Evolutionary conservation across 192 early-diverging fungal species (phyloP), one percentile per base, ranked within the genome.

Genomic region (Backusella circina): DNA sequence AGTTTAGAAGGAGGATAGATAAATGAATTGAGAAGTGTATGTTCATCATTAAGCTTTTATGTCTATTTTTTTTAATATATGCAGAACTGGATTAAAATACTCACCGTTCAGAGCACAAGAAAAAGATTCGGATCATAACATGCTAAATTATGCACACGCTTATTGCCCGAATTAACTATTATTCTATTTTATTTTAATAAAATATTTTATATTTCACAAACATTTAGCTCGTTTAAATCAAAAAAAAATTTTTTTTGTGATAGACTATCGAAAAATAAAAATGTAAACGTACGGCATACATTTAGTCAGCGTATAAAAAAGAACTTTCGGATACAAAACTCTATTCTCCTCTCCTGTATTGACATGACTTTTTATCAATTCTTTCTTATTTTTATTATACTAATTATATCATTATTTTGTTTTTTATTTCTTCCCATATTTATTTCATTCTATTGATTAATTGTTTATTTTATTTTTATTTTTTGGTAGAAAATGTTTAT

Each of bases 41-140:
- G 51, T 57, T 57, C 5, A 57, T 23, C 21, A 57, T 57, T 57
- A 57, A 57, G 51, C 51, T 57, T 57, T 47, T 57, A 21, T 51
- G 50, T 51, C n/a, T 51, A 51, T 61, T 67, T 35, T 54, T 57
- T 65, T 31, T 82, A 71, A 16, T 61, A 64, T 65, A 38, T 35
- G 15, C 71, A 92, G 94, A 6, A 94, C 95, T 2, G 95, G 96
- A n/a, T 85, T 95, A 37, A 98, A 97, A 82, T 98, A 95, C 71
- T 82, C 93, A 37, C 83, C 88, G 31, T 76, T 82, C 31, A 83
- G 26, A 57, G 54, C 54, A 57, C 23, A 57, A 57, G 51, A 57
- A 57, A 57, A 57, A 23, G 0, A 57, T 57, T 57, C 12, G 4
- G 54, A 57, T 28, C 8, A 57, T 61, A 61, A 26, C 54, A 61